Percentiles rank a stretch among this genome's conserved stretches.
Conservation (phyloP, 2,329 filamentous ascomycete species). For the Sclerotinia subarctica region DNA sequence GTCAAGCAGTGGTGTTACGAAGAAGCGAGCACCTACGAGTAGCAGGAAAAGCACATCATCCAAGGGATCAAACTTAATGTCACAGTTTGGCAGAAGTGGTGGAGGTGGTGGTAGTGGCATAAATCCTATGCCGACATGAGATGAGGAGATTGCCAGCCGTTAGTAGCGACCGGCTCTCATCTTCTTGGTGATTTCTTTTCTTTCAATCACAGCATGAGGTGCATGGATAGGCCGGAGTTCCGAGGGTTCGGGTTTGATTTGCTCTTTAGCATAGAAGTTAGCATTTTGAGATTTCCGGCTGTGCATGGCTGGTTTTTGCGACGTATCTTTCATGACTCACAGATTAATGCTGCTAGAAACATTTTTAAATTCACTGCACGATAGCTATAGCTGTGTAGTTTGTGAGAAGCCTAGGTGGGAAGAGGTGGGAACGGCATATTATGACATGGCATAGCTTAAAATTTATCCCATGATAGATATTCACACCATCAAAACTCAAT, state of each 20-base stretch:
- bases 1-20: conserved; percentile 25
- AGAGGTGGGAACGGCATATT: not conserved
- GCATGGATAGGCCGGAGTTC: conserved; percentile 7
- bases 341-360: not conserved
- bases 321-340: not conserved
- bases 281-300: not conserved
- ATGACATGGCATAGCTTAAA: conserved; percentile 1
- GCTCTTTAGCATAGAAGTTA: conserved; percentile 6
- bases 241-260: not conserved
- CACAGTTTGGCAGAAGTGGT: conserved; percentile 16
- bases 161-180: too few species aligned
- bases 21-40: conserved; percentile 25
- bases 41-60: conserved; percentile 20
- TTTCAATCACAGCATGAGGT: not conserved
- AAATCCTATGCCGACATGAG: conserved; percentile 28
- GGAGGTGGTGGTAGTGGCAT: conserved; percentile 29
- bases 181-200: not conserved
- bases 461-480: not conserved
- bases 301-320: not conserved
- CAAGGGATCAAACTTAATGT: conserved; percentile 14
- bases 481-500: not conserved
- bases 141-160: too few species aligned
- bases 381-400: not conserved
- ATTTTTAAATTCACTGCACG: not conserved
- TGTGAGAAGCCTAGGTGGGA: not conserved